Evolutionary conservation across 768 basidiomycete genomes (phyloP).

Genomic region (Calocybe indica): DNA sequence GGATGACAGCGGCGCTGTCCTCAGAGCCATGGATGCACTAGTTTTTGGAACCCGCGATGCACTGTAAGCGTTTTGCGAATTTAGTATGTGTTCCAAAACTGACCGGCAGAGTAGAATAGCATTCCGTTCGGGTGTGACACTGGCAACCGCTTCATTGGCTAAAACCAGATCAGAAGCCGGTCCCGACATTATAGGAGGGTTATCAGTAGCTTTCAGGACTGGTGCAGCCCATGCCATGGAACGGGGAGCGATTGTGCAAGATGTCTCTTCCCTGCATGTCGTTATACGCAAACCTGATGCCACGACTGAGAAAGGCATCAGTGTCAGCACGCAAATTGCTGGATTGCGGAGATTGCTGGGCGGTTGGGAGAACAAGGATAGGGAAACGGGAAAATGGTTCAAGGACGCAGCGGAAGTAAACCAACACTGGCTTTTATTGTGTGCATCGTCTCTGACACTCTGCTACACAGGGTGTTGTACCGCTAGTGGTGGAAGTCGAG

Average conservation of each 20-base stretch:
- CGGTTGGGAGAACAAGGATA: constrained; percentile 41
- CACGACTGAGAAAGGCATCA: constrained; percentile 26
- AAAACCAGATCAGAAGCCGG: constrained; percentile 30
- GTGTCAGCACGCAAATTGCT: constrained; percentile 65
- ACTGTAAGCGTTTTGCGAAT: constrained; percentile 41
- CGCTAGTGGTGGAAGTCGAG: constrained; percentile 62
- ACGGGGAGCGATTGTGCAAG: constrained; percentile 53
- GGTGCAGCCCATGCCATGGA: constrained; percentile 54
- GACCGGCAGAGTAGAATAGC: constrained; percentile 39
- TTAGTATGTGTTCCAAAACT: not conserved
- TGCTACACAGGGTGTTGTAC: constrained; percentile 45
- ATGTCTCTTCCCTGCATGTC: constrained; percentile 59
- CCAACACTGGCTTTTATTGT: not conserved
- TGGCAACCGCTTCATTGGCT: constrained; percentile 45
- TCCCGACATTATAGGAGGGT: constrained; percentile 45
- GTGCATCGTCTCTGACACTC: constrained; percentile 3
- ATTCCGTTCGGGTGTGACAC: constrained; percentile 61
- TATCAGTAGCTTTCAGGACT: constrained; percentile 58
- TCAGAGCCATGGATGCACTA: constrained; percentile 65
- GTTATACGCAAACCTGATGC: constrained; percentile 38
- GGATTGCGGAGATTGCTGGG: constrained; percentile 56
- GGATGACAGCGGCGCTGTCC: constrained; percentile 46
- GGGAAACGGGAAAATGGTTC: constrained; percentile 50
- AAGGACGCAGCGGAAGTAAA: constrained; percentile 49
- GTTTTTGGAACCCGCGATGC: constrained; percentile 69